Evolutionary conservation across 2,329 filamentous ascomycete genomes (phyloP), one percentile per base, ranked within the genome.

Genomic region (Fusarium tricinctum): DNA sequence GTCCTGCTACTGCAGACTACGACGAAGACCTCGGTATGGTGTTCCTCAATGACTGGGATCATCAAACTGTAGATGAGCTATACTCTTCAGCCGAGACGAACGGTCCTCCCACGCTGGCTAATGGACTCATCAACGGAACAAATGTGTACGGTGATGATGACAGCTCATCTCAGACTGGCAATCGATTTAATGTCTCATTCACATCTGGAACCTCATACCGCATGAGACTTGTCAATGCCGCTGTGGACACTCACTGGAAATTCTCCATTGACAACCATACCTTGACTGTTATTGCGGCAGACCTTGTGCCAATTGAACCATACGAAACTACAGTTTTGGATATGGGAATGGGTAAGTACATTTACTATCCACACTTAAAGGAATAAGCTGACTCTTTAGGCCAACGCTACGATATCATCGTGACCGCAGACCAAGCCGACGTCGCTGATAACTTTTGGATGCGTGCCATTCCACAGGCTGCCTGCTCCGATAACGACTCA

Each of bases 11-110:
- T 3, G 80, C 83, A 15, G 82, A 87, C 70, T 91, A 90, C 69
- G 88, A 92, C 62, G 81, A 85, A 48, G 90, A 92, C 70, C 79
- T 91, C 0, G 89, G 90, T 5, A 77, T 83, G 13, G 69, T 91
- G 2, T 81, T 88, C 26, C 73, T 91, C 8, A 85, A 82, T 17
- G 89, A 91, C 70, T 90, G 87, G 86, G 83, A 83, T 66, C 84
- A 87, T 62, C 54, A 69, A 38, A 82, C 81, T 0, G 78, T 80
- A 4, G 81, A 82, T 51, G 66, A 79, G 50, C 71, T 83, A 2
- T 79, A 77, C 14, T 19, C n/a, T 19, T 45, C 58, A 3, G 58
- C 55, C 4, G 45, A 61, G 20, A 60, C 39, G 6, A 19, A 23
- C 15, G 78, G 76, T 6, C 79, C 81, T 2, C 81, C 81, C 0